phyloP scores from a whole-genome alignment of 2,329 filamentous ascomycete species.

The Sporothrix mexicana region DNA sequence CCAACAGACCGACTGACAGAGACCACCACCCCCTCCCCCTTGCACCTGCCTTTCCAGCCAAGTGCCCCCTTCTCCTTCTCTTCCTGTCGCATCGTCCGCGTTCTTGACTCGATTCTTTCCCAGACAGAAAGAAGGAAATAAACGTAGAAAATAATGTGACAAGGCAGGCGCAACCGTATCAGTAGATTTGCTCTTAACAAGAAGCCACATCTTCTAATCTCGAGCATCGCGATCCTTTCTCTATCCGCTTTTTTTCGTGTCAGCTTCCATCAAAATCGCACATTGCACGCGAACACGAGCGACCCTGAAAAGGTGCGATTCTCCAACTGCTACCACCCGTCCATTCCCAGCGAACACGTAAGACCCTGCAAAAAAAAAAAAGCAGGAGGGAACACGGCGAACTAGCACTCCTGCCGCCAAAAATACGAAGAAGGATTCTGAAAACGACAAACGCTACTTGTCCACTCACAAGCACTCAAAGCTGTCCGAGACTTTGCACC shows the following conservation, averaged over 20 bases:
- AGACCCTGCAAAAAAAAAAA: neutral
- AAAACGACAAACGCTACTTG: no score
- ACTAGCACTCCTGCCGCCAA: slow-evolving; percentile 22
- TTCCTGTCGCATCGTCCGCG: slow-evolving; percentile 26
- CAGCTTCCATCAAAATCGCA: neutral
- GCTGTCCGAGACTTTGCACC: neutral
- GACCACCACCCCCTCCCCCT: slow-evolving; percentile 7
- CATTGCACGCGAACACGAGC: neutral
- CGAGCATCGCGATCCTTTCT: slow-evolving; percentile 22
- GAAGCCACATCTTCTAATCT: slow-evolving; percentile 26
- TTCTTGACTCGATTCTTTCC: neutral
- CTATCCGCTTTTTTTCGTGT: neutral
- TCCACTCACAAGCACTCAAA: neutral
- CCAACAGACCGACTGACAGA: neutral
- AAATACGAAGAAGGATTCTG: slow-evolving; percentile 20
- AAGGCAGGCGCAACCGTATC: slow-evolving; percentile 1
- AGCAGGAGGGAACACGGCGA: neutral
- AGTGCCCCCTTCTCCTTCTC: slow-evolving; percentile 22
- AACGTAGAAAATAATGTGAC: neutral
- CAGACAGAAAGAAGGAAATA: neutral
- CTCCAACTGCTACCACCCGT: neutral
- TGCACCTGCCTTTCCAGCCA: slow-evolving; percentile 17
- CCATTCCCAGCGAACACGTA: slow-evolving; percentile 14
- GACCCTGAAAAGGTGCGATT: slow-evolving; percentile 5
- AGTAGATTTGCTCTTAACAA: neutral